These are phyloP conservation scores for Claviceps fusiformis DNA, from an alignment of 2,329 filamentous ascomycete species.

Conservation along the genomic window DNA sequence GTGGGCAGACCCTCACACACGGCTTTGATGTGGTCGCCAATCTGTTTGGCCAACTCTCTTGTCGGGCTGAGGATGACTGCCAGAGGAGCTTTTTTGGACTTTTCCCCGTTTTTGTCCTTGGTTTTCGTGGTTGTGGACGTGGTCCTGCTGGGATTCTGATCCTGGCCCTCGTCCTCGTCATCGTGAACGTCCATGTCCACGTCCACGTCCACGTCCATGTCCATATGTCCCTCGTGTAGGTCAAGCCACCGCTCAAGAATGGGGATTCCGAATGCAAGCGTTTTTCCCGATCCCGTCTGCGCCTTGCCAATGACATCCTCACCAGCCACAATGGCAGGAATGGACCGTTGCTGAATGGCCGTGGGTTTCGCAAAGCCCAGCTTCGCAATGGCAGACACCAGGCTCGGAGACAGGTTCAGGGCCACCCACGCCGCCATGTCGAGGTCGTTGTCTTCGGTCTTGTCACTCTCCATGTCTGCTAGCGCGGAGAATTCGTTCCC, in stretches of 20 bases:
- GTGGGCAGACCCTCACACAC: conserved; percentile 51
- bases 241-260: conserved; percentile 75
- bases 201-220: neutral
- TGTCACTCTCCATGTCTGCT: conserved; percentile 34
- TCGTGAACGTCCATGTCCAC: neutral
- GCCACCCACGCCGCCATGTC: conserved; percentile 67
- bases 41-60: conserved; percentile 83
- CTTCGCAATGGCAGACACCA: conserved; percentile 61
- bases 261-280: conserved; percentile 84
- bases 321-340: conserved; percentile 69
- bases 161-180: neutral
- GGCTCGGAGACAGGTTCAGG: conserved; percentile 57
- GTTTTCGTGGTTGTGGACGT: neutral
- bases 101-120: conserved; percentile 12
- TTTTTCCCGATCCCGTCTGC: conserved; percentile 92
- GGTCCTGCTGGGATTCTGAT: neutral
- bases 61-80: conserved; percentile 84
- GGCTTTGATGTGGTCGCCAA: conserved; percentile 67
- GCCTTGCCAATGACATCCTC: conserved; percentile 94
- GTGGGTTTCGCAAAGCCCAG: conserved; percentile 74
- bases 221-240: conserved; percentile 17
- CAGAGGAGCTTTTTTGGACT: conserved; percentile 37
- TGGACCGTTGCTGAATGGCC: conserved; percentile 62
- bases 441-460: conserved; percentile 44
- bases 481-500: conserved; percentile 41